phyloP scores from a whole-genome alignment of 2,329 filamentous ascomycete genomes.

The Hymenoscyphus salicellus region DNA sequence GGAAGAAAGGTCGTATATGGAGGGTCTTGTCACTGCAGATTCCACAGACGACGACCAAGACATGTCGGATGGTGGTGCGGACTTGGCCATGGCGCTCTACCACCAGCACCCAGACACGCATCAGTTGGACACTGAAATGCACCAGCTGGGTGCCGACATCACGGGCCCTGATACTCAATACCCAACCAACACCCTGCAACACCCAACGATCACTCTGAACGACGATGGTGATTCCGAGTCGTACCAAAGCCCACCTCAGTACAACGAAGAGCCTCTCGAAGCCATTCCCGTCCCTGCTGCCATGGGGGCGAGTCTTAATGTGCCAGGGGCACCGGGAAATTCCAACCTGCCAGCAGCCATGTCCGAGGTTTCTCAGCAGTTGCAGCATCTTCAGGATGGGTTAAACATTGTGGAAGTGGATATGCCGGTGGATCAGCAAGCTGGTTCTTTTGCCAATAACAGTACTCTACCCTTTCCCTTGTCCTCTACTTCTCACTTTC shows the following conservation, averaged over 20 bases:
- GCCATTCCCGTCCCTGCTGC: neutral
- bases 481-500: conserved; percentile 11
- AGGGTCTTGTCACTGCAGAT: conserved; percentile 14
- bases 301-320: neutral
- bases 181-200: neutral
- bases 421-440: conserved; percentile 23
- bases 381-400: conserved; percentile 34
- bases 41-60: conserved; percentile 30
- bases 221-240: neutral
- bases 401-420: conserved; percentile 29
- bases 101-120: conserved; percentile 20
- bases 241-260: neutral
- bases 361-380: conserved; percentile 32
- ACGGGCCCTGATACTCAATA: conserved; percentile 20
- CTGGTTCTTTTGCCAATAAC: conserved; percentile 17
- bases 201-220: neutral
- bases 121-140: conserved; percentile 28
- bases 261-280: conserved; percentile 2
- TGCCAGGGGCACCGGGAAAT: neutral
- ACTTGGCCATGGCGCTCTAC: conserved; percentile 24
- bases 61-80: conserved; percentile 33
- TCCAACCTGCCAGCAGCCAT: conserved; percentile 29
- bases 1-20: conserved; percentile 18
- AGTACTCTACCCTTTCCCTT: conserved; percentile 34
- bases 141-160: conserved; percentile 28